Evolutionary conservation across 2,329 filamentous ascomycete species (phyloP).

Genomic region (Fusarium luffae): DNA sequence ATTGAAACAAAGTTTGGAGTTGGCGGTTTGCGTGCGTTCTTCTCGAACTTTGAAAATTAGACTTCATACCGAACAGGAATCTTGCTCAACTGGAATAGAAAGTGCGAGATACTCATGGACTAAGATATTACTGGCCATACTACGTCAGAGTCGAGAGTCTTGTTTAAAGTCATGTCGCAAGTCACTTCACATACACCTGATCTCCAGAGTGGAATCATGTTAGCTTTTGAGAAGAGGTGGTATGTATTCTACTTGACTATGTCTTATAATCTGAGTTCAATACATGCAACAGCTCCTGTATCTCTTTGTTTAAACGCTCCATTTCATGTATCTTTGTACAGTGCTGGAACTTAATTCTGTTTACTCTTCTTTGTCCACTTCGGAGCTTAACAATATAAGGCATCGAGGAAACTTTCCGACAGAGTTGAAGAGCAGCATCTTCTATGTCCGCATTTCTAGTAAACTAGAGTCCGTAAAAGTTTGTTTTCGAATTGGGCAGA

Average conservation of each 20-base stretch:
- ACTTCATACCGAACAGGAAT: background rate
- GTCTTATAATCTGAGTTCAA: background rate
- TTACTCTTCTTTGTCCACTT: background rate
- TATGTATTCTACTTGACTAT: background rate
- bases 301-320: background rate
- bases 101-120: background rate
- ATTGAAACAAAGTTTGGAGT: background rate
- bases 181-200: background rate
- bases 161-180: background rate
- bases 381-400: background rate
- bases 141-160: background rate
- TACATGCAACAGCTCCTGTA: background rate
- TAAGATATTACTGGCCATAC: background rate
- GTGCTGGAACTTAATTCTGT: background rate
- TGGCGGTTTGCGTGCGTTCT: background rate
- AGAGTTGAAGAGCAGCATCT: background rate
- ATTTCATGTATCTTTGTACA: background rate
- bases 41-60: background rate
- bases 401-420: background rate
- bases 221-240: background rate
- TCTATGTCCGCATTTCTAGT: background rate
- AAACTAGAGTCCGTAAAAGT: fast-evolving
- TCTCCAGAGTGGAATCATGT: background rate
- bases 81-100: background rate
- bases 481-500: background rate